Evolutionary conservation across 805 yeast species (phyloP).

Genomic region (Saccharomyces jurei): DNA sequence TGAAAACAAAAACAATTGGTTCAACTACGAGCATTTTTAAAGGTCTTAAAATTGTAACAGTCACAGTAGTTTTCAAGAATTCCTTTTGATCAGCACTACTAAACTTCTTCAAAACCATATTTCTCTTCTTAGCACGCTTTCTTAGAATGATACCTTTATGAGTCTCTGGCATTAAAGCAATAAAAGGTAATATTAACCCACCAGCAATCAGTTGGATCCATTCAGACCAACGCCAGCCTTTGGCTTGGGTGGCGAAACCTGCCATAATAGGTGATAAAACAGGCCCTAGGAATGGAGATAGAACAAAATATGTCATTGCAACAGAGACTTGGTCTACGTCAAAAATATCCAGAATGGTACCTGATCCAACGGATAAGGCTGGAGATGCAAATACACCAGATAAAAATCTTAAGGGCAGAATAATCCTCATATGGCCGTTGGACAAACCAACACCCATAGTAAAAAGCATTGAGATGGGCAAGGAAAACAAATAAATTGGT

Average conservation of each 20-base stretch:
- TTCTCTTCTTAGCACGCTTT: constrained; percentile 53
- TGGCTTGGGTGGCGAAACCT: constrained; percentile 52
- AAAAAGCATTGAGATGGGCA: constrained; percentile 62
- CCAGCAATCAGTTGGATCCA: constrained; percentile 69
- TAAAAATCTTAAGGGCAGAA: constrained; percentile 64
- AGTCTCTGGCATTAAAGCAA: constrained; percentile 53
- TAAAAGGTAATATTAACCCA: constrained; percentile 42
- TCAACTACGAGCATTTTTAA: constrained; percentile 60
- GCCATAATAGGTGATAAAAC: constrained; percentile 70
- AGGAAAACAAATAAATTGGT: constrained; percentile 47
- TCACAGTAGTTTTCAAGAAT: constrained; percentile 39
- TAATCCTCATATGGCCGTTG: constrained; percentile 44
- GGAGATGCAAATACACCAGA: constrained; percentile 74
- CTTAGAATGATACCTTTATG: constrained; percentile 60
- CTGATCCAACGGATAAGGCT: constrained; percentile 78
- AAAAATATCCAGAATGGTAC: constrained; percentile 75
- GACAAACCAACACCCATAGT: constrained; percentile 69
- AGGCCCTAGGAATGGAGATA: constrained; percentile 78
- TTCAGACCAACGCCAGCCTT: constrained; percentile 64
- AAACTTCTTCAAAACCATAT: constrained; percentile 38
- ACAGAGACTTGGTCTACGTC: constrained; percentile 53
- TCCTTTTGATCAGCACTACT: constrained; percentile 28
- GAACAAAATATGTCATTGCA: constrained; percentile 72
- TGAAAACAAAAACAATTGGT: constrained; percentile 65
- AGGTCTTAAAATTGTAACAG: constrained; percentile 53